A percentile compares a stretch with the other conserved stretches of the same genome.
Conservation (phyloP, 2,329 filamentous ascomycete species). For the Sporothrix curviconia region DNA sequence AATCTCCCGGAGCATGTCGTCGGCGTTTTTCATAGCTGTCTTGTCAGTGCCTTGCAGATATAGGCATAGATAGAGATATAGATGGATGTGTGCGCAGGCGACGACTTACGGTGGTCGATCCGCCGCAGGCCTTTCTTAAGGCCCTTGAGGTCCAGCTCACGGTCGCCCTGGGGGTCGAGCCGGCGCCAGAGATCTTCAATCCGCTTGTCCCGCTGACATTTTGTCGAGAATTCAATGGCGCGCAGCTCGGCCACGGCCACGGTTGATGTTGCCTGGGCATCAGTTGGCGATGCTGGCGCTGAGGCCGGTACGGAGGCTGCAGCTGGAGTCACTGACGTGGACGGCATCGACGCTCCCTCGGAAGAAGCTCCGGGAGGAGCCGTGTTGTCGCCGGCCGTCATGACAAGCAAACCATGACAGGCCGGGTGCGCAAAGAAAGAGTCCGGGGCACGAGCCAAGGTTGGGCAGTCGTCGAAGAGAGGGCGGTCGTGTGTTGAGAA, state of each 20-base stretch:
- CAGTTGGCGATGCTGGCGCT: background rate
- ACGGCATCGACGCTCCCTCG: background rate
- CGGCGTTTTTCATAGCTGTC: conserved; percentile 86
- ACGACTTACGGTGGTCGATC: conserved; percentile 79
- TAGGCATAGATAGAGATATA: too few species aligned
- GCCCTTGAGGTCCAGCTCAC: conserved; percentile 76
- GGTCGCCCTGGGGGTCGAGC: conserved; percentile 69
- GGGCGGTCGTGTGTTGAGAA: too few species aligned
- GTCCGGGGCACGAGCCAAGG: background rate
- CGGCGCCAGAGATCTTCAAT: conserved; percentile 78
- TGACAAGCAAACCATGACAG: conserved; percentile 15
- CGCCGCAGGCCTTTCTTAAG: conserved; percentile 77
- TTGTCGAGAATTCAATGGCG: conserved; percentile 54
- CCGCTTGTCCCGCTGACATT: conserved; percentile 71
- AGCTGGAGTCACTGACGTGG: too few species aligned
- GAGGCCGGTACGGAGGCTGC: too few species aligned
- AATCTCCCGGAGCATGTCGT: conserved; percentile 73
- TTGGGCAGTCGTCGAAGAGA: too few species aligned
- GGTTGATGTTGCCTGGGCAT: too few species aligned
- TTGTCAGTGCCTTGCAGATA: too few species aligned
- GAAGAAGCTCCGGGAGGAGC: background rate
- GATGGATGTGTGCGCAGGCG: too few species aligned
- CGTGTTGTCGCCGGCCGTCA: conserved; percentile 17
- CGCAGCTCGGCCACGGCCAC: background rate
- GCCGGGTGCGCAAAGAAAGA: background rate